Evolutionary conservation across 768 basidiomycete genomes (phyloP).

Genomic region (Termitomyces sp.): DNA sequence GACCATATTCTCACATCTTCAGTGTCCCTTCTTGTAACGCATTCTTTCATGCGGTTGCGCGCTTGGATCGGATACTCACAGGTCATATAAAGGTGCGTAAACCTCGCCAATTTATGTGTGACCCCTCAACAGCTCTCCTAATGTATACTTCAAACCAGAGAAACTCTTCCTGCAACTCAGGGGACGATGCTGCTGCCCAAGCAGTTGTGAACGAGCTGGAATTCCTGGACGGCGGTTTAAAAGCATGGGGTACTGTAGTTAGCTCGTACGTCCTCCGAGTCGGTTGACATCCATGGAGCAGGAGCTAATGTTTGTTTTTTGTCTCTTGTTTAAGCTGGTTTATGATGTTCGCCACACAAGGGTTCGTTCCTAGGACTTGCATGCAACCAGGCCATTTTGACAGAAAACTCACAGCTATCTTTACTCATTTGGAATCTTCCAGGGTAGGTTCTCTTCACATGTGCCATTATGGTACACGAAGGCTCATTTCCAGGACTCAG

Average conservation of each 20-base stretch:
- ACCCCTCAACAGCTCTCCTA: background rate
- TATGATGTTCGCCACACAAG: conserved; percentile 4
- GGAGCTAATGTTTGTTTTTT: background rate
- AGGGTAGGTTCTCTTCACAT: too few relatives aligned
- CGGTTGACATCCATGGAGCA: too few relatives aligned
- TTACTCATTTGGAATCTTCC: conserved; percentile 14
- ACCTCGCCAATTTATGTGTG: background rate
- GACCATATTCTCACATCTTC: too few relatives aligned
- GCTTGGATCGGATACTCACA: too few relatives aligned
- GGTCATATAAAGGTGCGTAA: background rate
- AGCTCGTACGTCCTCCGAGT: conserved; percentile 1
- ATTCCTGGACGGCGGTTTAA: background rate
- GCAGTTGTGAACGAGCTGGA: background rate
- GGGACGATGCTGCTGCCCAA: background rate
- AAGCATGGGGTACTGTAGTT: background rate
- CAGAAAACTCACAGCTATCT: too few relatives aligned
- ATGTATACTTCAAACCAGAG: background rate
- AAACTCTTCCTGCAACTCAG: background rate
- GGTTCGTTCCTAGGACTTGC: too few relatives aligned
- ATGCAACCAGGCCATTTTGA: too few relatives aligned
- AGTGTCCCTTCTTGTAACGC: too few relatives aligned
- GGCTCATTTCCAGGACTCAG: background rate
- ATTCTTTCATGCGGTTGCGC: too few relatives aligned
- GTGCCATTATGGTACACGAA: too few relatives aligned
- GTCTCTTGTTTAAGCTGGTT: background rate